These are phyloP conservation scores for Corymbia calophylla DNA, from an alignment of 441 rosid genomes.

Conservation along the genomic window DNA sequence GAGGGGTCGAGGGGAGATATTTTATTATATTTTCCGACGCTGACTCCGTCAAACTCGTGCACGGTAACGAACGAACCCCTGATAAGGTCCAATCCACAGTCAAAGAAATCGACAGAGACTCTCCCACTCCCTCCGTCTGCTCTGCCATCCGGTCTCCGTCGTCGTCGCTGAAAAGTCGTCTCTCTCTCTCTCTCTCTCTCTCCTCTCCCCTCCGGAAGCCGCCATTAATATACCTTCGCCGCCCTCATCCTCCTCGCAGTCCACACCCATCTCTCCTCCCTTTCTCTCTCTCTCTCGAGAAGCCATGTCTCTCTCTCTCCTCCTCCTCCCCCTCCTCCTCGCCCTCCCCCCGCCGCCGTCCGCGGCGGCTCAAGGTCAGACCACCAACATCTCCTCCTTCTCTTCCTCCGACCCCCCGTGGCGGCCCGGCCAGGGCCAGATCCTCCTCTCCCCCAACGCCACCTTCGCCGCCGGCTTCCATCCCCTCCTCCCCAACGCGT, in stretches of 20 bases:
- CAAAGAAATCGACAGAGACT: background rate
- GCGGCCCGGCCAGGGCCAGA: constrained; percentile 27
- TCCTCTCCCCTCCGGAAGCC: background rate
- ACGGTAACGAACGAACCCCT: background rate
- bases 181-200: background rate
- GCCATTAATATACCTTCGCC: background rate
- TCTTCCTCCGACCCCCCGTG: constrained; percentile 32
- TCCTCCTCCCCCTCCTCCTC: constrained; percentile 16
- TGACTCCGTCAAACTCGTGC: background rate
- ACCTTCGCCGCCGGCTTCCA: constrained; percentile 49
- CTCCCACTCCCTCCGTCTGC: background rate
- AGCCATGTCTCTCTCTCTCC: background rate
- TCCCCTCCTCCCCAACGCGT: background rate
- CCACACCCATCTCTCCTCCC: background rate
- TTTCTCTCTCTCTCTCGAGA: constrained; percentile 1
- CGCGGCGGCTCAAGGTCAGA: background rate
- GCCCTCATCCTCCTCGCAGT: background rate
- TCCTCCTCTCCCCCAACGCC: constrained; percentile 35
- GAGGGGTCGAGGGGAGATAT: background rate
- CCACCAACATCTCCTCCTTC: constrained; percentile 21
- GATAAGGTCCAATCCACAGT: background rate
- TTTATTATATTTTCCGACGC: background rate
- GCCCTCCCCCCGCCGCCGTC: constrained; percentile 1
- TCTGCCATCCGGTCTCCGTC: background rate
- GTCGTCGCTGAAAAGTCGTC: background rate